phyloP scores from a whole-genome alignment of 352 stramenopile species.

The Plasmopara halstedii region DNA sequence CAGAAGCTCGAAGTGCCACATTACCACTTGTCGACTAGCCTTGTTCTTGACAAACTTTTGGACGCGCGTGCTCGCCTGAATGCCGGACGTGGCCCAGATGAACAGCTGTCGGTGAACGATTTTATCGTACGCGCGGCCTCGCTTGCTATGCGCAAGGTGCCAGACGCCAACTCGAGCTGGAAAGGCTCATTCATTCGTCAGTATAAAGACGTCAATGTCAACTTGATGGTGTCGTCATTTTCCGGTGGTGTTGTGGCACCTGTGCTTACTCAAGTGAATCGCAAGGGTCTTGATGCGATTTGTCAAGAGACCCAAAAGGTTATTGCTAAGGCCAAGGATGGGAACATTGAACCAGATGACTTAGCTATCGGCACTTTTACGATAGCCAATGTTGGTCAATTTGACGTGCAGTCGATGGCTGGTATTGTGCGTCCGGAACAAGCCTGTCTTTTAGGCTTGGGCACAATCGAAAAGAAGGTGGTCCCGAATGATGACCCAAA shows the following conservation, averaged over 20 bases:
- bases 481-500: slow-evolving; percentile 85
- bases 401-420: slow-evolving; percentile 91
- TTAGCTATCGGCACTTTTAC: slow-evolving; percentile 92
- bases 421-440: slow-evolving; percentile 93
- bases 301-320: slow-evolving; percentile 45
- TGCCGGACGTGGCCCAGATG: slow-evolving; percentile 85
- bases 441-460: slow-evolving; percentile 90
- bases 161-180: slow-evolving; percentile 86
- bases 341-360: slow-evolving; percentile 34
- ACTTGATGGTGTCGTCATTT: slow-evolving; percentile 75
- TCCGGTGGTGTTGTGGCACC: slow-evolving; percentile 92
- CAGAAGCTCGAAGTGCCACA: slow-evolving; percentile 94
- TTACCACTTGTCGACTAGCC: slow-evolving; percentile 95
- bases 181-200: slow-evolving; percentile 90
- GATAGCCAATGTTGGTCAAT: slow-evolving; percentile 96
- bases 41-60: slow-evolving; percentile 90
- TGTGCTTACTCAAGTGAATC: slow-evolving; percentile 86
- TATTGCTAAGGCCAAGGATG: slow-evolving; percentile 27
- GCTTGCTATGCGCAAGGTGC: slow-evolving; percentile 95
- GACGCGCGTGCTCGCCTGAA: slow-evolving; percentile 86
- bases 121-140: slow-evolving; percentile 95
- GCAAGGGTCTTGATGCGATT: slow-evolving; percentile 47
- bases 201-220: slow-evolving; percentile 94
- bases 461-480: slow-evolving; percentile 93
- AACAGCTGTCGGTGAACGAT: slow-evolving; percentile 97